Evolutionary conservation across 2,329 filamentous ascomycete genomes (phyloP).

Genomic region (Laburnicola sp.): DNA sequence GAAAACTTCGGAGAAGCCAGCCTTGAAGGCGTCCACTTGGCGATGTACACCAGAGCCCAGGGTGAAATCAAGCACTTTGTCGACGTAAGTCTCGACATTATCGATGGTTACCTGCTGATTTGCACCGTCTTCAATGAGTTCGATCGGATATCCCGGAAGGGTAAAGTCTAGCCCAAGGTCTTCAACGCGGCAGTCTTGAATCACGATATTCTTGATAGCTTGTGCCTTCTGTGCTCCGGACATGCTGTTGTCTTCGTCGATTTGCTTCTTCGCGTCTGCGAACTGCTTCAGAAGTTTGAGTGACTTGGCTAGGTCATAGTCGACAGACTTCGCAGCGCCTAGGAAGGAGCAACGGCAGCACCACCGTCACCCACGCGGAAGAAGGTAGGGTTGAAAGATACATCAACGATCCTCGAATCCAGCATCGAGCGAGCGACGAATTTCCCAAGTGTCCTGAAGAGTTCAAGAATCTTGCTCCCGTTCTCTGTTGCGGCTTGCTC

Average conservation of each 20-base stretch:
- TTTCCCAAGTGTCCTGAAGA: conserved; percentile 93
- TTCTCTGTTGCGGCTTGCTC: conserved; percentile 73
- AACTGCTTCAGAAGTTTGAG: conserved; percentile 87
- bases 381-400: conserved; percentile 96
- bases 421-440: conserved; percentile 98
- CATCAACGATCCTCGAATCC: conserved; percentile 94
- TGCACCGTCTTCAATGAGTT: conserved; percentile 74
- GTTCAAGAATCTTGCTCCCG: conserved; percentile 82
- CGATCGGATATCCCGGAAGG: conserved; percentile 88
- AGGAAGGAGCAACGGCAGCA: conserved; percentile 76
- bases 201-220: conserved; percentile 68
- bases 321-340: conserved; percentile 85
- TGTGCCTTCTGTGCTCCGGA: conserved; percentile 70
- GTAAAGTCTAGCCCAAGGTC: conserved; percentile 94
- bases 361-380: conserved; percentile 84
- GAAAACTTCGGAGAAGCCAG: conserved; percentile 94
- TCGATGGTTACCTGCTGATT: conserved; percentile 80
- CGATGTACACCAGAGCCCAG: conserved; percentile 83
- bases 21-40: conserved; percentile 88
- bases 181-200: conserved; percentile 79
- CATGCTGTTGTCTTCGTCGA: conserved; percentile 71
- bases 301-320: conserved; percentile 82
- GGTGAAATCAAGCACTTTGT: conserved; percentile 89
- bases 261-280: conserved; percentile 75
- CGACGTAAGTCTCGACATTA: conserved; percentile 87